Base-by-base conservation (phyloP, 2,329 filamentous ascomycete species). In the Trichocomaceae sp. region DNA sequence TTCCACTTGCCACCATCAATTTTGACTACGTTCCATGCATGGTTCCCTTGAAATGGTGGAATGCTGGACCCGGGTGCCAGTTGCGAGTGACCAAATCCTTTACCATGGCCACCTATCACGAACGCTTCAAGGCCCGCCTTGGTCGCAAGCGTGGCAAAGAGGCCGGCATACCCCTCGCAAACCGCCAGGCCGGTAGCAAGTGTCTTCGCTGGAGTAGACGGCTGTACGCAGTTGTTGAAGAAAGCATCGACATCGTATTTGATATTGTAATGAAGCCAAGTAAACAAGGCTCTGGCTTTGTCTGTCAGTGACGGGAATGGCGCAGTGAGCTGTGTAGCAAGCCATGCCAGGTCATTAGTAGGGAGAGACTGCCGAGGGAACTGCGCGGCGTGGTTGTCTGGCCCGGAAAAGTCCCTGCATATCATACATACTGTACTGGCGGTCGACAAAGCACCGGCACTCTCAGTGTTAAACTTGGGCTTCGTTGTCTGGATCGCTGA, bases 231-330 rank as follows among this genome's bases (percentile, higher is more conserved):
- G 35, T 84, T 82, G 55, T 79, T 82, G 66, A 95, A 95, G 74
- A 96, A 95, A 22, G 85, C 81, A 23, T 82, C 79, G 0, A 84
- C 83, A 67, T 97, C 89, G 68, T 97, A 99, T 47, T 79, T 79
- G 56, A 99, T 85, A 63, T 97, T 97, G 71, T 97, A 85, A 71
- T 97, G 92, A 41, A 91, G 83, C 93, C 93, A 99, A 1, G 88
- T 89, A 68, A 97, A 97, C 57, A 99, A 88, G 2, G 84, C 90
- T 26, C 93, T 82, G 2, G 93, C 92, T 74, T 96, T 96, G 70
- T 97, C 92, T 0, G 92, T 96, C 1, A 77, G 74, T 0, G 89
- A 96, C 0, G 83, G 73, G 66, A 97, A 96, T 0, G 87, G 86
- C 3, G 79, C 77, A 55, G 90, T 95, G 19, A 97, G 80, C 50